Evolutionary conservation across 1,284 basidiomycete species (phyloP).

Genomic region (Paramarasmius palmivorus): DNA sequence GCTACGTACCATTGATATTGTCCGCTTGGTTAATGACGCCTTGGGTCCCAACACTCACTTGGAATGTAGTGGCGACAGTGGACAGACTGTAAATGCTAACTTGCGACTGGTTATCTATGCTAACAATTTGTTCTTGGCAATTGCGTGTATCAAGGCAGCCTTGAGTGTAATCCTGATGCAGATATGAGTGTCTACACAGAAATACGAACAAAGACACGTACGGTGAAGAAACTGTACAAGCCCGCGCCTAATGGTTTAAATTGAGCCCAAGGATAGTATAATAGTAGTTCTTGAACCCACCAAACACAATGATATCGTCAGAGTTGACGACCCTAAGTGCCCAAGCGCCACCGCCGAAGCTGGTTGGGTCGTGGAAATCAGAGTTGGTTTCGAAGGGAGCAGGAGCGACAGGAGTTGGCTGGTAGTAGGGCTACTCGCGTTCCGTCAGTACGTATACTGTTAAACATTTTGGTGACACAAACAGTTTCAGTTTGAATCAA

Average conservation of each 20-base stretch:
- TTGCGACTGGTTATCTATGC: constrained; percentile 52
- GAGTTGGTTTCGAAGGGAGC: constrained; percentile 41
- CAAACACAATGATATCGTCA: constrained; percentile 50
- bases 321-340: constrained; percentile 46
- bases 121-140: constrained; percentile 64
- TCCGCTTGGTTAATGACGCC: too few species aligned
- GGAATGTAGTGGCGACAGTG: constrained; percentile 59
- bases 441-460: neutral
- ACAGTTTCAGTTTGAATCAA: constrained; percentile 60
- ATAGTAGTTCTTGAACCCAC: constrained; percentile 20
- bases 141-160: constrained; percentile 44
- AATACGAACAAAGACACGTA: constrained; percentile 22
- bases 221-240: constrained; percentile 66
- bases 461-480: too few species aligned
- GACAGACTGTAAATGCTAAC: constrained; percentile 61
- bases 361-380: constrained; percentile 45
- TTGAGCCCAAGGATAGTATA: constrained; percentile 5
- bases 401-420: constrained; percentile 47
- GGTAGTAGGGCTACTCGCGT: constrained; percentile 43
- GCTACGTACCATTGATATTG: too few species aligned
- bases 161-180: constrained; percentile 49
- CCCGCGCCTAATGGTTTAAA: constrained; percentile 51
- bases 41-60: constrained; percentile 65
- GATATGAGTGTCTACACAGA: constrained; percentile 8
- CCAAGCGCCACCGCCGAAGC: constrained; percentile 40